A percentile compares a stretch with the other conserved stretches of the same genome.
These are phyloP conservation scores for Ophiostoma triangulosporum DNA, from an alignment of 2,329 filamentous ascomycete species.

Conservation along the genomic window DNA sequence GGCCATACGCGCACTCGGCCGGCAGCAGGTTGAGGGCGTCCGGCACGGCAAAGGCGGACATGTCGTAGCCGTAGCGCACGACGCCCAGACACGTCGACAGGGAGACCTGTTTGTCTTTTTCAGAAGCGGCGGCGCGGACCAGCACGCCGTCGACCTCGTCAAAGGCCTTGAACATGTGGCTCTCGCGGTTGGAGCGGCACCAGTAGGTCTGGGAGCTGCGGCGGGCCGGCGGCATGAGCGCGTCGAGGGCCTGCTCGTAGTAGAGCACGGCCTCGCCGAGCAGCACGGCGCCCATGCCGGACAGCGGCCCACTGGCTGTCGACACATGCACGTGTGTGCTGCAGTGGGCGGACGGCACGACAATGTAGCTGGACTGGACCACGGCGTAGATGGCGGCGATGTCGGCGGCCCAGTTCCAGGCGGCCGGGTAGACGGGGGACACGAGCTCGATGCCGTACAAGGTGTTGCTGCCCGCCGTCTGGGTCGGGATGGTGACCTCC, in stretches of 20 bases:
- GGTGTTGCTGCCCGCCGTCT: constrained; percentile 18
- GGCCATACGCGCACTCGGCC: constrained; percentile 19
- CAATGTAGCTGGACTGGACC: constrained; percentile 16
- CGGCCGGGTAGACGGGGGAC: constrained; percentile 22
- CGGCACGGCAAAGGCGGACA: neutral
- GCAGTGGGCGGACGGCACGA: constrained; percentile 19
- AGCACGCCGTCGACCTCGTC: constrained; percentile 19
- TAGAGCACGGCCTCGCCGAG: constrained; percentile 22
- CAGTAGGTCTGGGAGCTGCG: constrained; percentile 19
- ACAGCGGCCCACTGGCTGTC: constrained; percentile 14
- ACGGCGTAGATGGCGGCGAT: constrained; percentile 20
- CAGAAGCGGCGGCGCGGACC: constrained; percentile 1
- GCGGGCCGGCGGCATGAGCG: constrained; percentile 17
- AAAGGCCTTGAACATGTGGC: constrained; percentile 14
- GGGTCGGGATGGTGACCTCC: constrained; percentile 24
- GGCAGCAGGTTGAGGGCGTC: constrained; percentile 23
- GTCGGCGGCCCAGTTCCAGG: constrained; percentile 19
- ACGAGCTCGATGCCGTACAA: constrained; percentile 19
- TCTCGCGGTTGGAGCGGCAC: constrained; percentile 24
- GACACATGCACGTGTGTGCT: constrained; percentile 27
- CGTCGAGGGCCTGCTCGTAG: constrained; percentile 24
- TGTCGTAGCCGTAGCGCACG: constrained; percentile 14
- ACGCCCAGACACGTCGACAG: constrained; percentile 15
- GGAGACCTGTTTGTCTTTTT: neutral
- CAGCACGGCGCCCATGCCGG: constrained; percentile 15